Conservation (phyloP, 148 eudicot species). For the Beta vulgaris region DNA sequence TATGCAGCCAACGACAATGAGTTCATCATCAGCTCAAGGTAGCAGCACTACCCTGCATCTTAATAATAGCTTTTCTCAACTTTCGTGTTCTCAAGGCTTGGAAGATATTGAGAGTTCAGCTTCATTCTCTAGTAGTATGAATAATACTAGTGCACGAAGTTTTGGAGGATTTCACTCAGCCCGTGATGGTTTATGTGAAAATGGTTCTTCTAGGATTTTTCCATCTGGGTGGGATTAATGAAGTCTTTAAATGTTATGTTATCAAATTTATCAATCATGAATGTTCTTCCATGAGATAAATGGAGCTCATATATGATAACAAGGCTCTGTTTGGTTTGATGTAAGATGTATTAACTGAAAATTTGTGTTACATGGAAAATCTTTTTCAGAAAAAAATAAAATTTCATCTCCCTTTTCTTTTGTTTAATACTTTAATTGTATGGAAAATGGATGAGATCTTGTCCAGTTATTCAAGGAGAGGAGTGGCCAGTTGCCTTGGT, state of each 20-base stretch:
- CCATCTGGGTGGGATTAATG: slow-evolving; percentile 45
- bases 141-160: slow-evolving; percentile 9
- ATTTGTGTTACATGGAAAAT: no score
- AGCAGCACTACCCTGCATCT: slow-evolving; percentile 18
- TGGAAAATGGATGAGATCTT: no score
- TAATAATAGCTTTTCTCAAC: slow-evolving; percentile 1
- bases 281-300: not conserved
- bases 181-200: slow-evolving; percentile 31
- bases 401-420: no score
- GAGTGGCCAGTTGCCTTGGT: no score
- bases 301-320: not conserved
- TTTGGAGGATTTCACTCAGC: slow-evolving; percentile 26
- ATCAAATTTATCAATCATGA: no score
- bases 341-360: no score
- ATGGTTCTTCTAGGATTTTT: slow-evolving; percentile 34
- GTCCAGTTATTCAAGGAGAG: no score
- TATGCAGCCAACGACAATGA: slow-evolving; percentile 16
- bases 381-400: no score
- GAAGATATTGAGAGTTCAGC: slow-evolving; percentile 23
- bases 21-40: slow-evolving; percentile 21
- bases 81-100: slow-evolving; percentile 6
- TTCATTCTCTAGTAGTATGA: slow-evolving; percentile 17
- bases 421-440: no score
- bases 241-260: not conserved
- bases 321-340: no score